Evolutionary conservation across 805 yeast genomes (phyloP), one percentile per base, ranked within the genome.

Genomic region (Cyberlindnera galapagoensis): DNA sequence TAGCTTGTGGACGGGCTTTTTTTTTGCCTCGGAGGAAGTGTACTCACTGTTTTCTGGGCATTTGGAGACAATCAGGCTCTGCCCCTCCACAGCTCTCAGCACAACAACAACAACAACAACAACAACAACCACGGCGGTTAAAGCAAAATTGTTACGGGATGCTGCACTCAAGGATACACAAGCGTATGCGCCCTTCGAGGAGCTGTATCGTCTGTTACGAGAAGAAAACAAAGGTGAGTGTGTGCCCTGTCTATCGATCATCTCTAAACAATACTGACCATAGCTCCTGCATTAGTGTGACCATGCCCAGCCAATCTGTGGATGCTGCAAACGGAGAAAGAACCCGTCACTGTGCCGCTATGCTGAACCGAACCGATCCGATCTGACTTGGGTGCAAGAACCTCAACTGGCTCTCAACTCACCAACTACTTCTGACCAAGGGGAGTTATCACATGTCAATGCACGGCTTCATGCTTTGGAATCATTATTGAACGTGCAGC

Each of bases 181-280:
- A 34, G 30, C 18, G 23, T 15, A 15, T n/a, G 12, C 19, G 28
- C 10, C 9, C 20, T 9, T 20, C 8, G 7, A 7, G 17, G 18
- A 25, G 28, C 20, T 25, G 28, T 25, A 11, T 25, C 7, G 20
- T 14, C 6, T 25, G 28, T 11, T 20, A 20, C 5, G 28, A 25
- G n/a, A 25, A 25, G 28, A 25, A 25, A 13, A 25, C 28, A 25
- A 25, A 17, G 12, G 28, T 25, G 20, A 9, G 28, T 24, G 7
- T 22, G 11, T 9, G 24, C 24, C 24, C 24, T n/a, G 12, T n/a
- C n/a, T 13, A 7, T 13, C 12, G 8, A 9, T 7, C n/a, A 9
- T 10, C 13, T 13, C 7, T 22, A 9, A 22, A n/a, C 12, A 11
- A 11, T 10, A 22, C 13, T 21, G 24, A 21, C 9, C 24, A 11